These are phyloP conservation scores for Diaporthe aspalathi DNA, from an alignment of 2,329 filamentous ascomycete species.

Conservation along the genomic window DNA sequence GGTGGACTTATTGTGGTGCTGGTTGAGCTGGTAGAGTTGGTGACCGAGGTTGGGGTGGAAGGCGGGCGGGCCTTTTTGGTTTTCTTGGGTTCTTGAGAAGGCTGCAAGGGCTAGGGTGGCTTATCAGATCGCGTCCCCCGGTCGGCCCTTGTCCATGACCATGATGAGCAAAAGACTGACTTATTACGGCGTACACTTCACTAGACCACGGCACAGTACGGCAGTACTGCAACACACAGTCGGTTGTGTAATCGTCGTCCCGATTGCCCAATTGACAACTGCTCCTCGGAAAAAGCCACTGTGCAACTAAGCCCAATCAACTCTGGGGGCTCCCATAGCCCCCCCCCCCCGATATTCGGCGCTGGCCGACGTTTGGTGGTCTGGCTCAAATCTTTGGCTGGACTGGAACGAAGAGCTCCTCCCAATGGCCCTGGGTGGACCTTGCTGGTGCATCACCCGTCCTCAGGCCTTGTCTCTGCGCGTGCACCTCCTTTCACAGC, in stretches of 20 bases:
- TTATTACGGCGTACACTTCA: neutral
- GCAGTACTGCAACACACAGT: neutral
- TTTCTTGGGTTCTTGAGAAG: no score
- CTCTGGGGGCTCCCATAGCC: neutral
- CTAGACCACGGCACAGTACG: neutral
- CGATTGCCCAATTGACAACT: slow-evolving; percentile 10
- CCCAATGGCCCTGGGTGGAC: neutral
- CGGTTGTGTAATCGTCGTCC: neutral
- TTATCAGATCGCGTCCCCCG: slow-evolving; percentile 20
- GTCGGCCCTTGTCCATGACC: neutral
- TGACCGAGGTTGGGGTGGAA: slow-evolving; percentile 26
- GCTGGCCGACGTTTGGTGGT: slow-evolving; percentile 12
- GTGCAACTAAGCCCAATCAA: slow-evolving; percentile 7
- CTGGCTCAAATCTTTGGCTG: neutral
- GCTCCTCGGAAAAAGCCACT: slow-evolving; percentile 2
- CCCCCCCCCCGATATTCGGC: slow-evolving; percentile 17
- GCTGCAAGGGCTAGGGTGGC: slow-evolving; percentile 29
- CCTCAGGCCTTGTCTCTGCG: no score
- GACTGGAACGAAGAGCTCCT: neutral
- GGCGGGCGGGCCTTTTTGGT: neutral
- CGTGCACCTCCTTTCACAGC: neutral
- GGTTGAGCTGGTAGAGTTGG: neutral
- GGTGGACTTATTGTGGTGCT: neutral
- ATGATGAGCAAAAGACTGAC: slow-evolving; percentile 30
- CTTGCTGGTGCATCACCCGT: neutral